Evolutionary conservation across 2,329 filamentous ascomycete genomes (phyloP).

Genomic region (Verticillium klebahnii): DNA sequence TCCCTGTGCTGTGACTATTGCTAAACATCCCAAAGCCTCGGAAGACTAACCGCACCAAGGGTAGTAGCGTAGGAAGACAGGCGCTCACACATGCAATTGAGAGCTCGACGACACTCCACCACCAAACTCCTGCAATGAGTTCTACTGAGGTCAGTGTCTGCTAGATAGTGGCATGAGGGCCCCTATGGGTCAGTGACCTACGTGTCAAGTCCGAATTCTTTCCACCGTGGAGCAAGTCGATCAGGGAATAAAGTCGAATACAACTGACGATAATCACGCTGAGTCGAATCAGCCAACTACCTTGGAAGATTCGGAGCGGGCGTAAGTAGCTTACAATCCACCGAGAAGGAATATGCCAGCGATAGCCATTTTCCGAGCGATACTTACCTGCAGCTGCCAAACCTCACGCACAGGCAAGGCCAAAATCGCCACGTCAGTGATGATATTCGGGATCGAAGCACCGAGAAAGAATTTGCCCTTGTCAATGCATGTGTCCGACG

Average conservation of each 20-base stretch:
- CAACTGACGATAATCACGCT: too few species aligned
- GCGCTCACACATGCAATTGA: constrained; percentile 33
- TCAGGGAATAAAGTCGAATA: constrained; percentile 16
- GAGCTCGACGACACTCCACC: constrained; percentile 27
- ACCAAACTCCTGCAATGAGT: constrained; percentile 22
- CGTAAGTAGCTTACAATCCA: constrained; percentile 22
- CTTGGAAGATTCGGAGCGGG: constrained; percentile 18
- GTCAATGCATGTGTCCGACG: constrained; percentile 32
- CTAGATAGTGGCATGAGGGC: too few species aligned
- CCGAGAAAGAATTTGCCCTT: constrained; percentile 33
- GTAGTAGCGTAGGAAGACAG: constrained; percentile 38
- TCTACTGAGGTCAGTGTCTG: constrained; percentile 6
- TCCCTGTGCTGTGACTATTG: too few species aligned
- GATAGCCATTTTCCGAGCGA: constrained; percentile 16
- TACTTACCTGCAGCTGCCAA: constrained; percentile 20
- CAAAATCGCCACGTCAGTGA: constrained; percentile 32
- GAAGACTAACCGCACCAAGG: constrained; percentile 6
- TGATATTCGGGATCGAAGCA: constrained; percentile 37
- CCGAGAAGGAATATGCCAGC: constrained; percentile 25
- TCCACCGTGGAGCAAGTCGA: not conserved
- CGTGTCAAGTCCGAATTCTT: constrained; percentile 16
- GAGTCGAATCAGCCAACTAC: constrained; percentile 12
- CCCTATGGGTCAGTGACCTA: not conserved
- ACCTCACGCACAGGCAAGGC: constrained; percentile 17
- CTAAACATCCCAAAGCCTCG: too few species aligned